Evolutionary conservation across 2,329 filamentous ascomycete species (phyloP), one percentile per base, ranked within the genome.

Genomic region (Neonectria faginata): DNA sequence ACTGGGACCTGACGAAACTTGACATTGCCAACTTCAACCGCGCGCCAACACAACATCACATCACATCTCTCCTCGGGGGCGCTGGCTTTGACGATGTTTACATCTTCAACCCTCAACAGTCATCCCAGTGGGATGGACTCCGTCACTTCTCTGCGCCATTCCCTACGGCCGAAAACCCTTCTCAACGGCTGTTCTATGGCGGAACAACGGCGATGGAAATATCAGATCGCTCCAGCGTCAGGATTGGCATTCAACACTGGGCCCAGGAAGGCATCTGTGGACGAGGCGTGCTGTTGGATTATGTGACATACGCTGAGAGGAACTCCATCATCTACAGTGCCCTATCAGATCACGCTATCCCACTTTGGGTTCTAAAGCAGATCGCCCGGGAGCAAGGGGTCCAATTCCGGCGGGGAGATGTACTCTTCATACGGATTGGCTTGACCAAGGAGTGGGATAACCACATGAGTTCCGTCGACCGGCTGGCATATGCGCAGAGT

Each of bases 1-100:
- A 82, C 27, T 88, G 86, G 86, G 83, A 85, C 25, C 72, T 88
- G 64, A 83, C 81, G 20, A 88, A 88, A 69, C 76, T 88, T 3
- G 84, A 88, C 62, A 81, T 84, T 67, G 84, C 86, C 1, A 84
- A 84, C 64, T 84, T 88, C 67, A 82, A 82, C 47, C 80, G 86
- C 2, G 81, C 83, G 36, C 81, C 83, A 9, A 83, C 82, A 55
- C 75, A 83, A 33, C 85, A 87, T 67, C 80, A 80, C 59, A 83
- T 88, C 60, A 77, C 85, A 1, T 79, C 82, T 11, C 63, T 86
- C 16, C 75, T 86, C 9, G 79, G 79, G 10, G 81, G 83, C 10
- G 73, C 79, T 0, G 81, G 80, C 5, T 86, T 84, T 68, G 83
- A 85, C 68, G 83, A 85, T 64, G 75, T 84, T 18, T 85, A 84